Evolutionary conservation across 2,329 filamentous ascomycete genomes (phyloP), one percentile per base, ranked within the genome.

Genomic region (Canariomyces notabilis): DNA sequence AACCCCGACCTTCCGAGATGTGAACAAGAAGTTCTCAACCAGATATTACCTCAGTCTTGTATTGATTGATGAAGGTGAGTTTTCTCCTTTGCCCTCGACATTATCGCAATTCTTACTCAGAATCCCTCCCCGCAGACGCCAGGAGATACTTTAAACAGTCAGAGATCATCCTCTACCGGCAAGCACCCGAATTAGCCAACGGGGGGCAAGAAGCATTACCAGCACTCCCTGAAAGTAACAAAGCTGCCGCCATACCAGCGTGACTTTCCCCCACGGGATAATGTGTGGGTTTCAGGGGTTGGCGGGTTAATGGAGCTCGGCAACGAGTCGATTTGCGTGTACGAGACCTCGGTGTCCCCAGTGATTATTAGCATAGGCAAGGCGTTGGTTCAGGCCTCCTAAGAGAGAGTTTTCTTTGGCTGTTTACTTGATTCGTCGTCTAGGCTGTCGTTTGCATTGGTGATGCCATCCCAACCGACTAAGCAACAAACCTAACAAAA

Each of bases 21-120:
- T 98, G 58, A 98, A 98, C 79, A 98, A 98, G 77, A 98, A 98
- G 72, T 98, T 95, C 69, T 97, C 91, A 20, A 97, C 91, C 31
- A 79, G 93, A 61, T 98, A 98, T 71, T 98, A 98, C 70, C 79
- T 98, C 53, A 96, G 90, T 64, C 72, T 98, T 52, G 93, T 98
- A 18, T 77, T 96, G 57, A 96, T 96, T 57, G 90, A 96, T 62
- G 90, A 96, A 80, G 88, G 88, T 87, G 69, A 57, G 73, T 65
- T 46, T 31, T 23, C 19, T 31, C 12, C 34, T 20, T 3, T 19
- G 2, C n/a, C 21, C 21, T 33, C 33, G 51, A 49, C 44, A 46
- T 49, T n/a, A 29, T 9, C 26, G 26, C 26, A n/a, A n/a, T 39
- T 22, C 29, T 16, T 44, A 42, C 37, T 37, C 37, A n/a, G 35